Evolutionary conservation across 768 basidiomycete species (phyloP).

Genomic region (Rossbeevera mucosa): DNA sequence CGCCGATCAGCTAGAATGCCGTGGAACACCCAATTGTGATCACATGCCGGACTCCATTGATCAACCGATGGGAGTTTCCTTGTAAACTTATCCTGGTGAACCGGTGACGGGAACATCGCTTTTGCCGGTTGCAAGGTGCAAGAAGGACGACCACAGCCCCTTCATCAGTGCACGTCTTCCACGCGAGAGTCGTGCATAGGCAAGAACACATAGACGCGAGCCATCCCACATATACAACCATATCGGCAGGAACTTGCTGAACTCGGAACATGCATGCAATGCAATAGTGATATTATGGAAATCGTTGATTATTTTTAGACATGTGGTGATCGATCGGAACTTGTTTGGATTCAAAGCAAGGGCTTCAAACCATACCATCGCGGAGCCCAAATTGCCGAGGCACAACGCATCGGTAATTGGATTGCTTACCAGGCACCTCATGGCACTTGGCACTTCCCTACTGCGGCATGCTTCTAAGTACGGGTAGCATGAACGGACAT

Average conservation of each 20-base stretch:
- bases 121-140: neutral
- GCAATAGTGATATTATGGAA: neutral
- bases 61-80: neutral
- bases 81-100: neutral
- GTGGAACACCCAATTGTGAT: neutral
- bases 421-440: neutral
- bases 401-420: neutral
- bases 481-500: constrained; percentile 11
- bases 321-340: neutral
- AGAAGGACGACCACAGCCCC: neutral
- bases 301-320: neutral
- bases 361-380: neutral
- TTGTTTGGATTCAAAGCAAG: neutral
- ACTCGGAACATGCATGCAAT: neutral
- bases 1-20: neutral
- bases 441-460: neutral
- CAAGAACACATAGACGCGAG: neutral
- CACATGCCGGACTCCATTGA: neutral
- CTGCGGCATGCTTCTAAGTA: neutral
- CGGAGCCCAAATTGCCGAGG: neutral
- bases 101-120: neutral
- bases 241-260: neutral
- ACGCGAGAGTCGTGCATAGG: neutral
- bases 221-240: neutral
- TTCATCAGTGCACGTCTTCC: neutral